Evolutionary conservation across 129 eudicot species (phyloP).

Genomic region (Flaveria linearis): DNA sequence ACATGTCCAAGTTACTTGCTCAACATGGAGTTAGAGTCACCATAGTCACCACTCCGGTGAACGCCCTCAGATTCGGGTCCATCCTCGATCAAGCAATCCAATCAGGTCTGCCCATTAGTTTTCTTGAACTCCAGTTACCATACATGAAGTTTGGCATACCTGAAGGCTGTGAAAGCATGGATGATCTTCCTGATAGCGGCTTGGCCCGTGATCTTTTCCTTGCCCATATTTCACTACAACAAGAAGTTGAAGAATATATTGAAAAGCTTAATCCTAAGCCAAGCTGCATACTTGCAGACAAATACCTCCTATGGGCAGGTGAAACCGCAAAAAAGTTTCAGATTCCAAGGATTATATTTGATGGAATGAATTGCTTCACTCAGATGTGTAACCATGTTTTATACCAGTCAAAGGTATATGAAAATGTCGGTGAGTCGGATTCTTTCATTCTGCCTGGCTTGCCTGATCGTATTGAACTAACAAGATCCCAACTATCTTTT

Average conservation of each 20-base stretch:
- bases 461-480: slow-evolving; percentile 58
- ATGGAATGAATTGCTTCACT: slow-evolving; percentile 62
- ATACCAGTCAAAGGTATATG: slow-evolving; percentile 21
- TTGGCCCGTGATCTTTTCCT: slow-evolving; percentile 1
- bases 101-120: slow-evolving; percentile 40
- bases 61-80: slow-evolving; percentile 31
- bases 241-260: slow-evolving; percentile 37
- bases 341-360: slow-evolving; percentile 60
- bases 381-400: slow-evolving; percentile 44
- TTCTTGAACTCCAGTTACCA: slow-evolving; percentile 41
- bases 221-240: slow-evolving; percentile 36
- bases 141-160: slow-evolving; percentile 54
- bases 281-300: slow-evolving; percentile 48
- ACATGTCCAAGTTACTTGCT: slow-evolving; percentile 52
- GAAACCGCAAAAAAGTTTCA: slow-evolving; percentile 44
- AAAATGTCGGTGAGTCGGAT: slow-evolving; percentile 31
- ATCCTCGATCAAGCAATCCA: slow-evolving; percentile 47
- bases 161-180: slow-evolving; percentile 58
- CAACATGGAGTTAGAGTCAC: slow-evolving; percentile 45
- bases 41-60: slow-evolving; percentile 43
- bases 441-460: slow-evolving; percentile 49
- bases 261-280: slow-evolving; percentile 47
- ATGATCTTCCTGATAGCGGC: slow-evolving; percentile 39
- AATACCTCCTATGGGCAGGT: slow-evolving; percentile 40
- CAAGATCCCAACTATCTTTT: slow-evolving; percentile 43